A percentile compares a stretch with the other conserved stretches of the same genome.
Evolutionary conservation across 148 eudicot genomes (phyloP).

Genomic region (Nepenthes mirabilis): DNA sequence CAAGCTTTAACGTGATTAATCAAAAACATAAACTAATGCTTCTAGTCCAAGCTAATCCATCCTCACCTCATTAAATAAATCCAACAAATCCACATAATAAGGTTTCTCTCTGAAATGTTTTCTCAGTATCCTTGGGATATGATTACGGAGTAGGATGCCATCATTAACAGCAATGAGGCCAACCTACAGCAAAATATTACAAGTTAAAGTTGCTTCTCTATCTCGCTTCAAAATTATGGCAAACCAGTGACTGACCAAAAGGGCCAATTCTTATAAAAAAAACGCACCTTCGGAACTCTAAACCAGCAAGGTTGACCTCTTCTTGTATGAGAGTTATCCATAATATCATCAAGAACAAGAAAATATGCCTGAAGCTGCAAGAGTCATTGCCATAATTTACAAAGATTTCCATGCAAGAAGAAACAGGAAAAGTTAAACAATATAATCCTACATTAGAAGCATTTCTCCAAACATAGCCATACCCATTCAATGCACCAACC

Average conservation of each 20-base stretch:
- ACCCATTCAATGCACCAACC: constrained; percentile 99
- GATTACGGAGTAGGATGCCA: constrained; percentile 80
- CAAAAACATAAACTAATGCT: background rate
- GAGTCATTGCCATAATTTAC: background rate
- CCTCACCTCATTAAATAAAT: constrained; percentile 87
- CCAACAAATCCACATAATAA: constrained; percentile 83
- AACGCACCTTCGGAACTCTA: constrained; percentile 64
- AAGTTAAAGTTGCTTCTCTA: no score
- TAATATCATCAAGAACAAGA: constrained; percentile 87
- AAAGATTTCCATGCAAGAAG: background rate
- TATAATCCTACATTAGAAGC: background rate
- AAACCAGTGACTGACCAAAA: background rate
- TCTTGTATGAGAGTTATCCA: constrained; percentile 76
- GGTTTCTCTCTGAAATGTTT: constrained; percentile 70
- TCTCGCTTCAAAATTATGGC: no score
- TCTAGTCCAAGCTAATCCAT: background rate
- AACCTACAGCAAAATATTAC: constrained; percentile 30
- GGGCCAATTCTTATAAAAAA: background rate
- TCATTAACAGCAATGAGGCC: constrained; percentile 93
- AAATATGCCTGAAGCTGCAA: constrained; percentile 86
- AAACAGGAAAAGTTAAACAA: background rate
- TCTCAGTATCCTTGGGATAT: constrained; percentile 77
- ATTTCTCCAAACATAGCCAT: constrained; percentile 6
- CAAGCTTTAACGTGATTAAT: background rate
- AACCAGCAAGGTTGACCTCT: constrained; percentile 94